phyloP scores from a whole-genome alignment of 148 eudicot species.

The Talinum fruticosum region DNA sequence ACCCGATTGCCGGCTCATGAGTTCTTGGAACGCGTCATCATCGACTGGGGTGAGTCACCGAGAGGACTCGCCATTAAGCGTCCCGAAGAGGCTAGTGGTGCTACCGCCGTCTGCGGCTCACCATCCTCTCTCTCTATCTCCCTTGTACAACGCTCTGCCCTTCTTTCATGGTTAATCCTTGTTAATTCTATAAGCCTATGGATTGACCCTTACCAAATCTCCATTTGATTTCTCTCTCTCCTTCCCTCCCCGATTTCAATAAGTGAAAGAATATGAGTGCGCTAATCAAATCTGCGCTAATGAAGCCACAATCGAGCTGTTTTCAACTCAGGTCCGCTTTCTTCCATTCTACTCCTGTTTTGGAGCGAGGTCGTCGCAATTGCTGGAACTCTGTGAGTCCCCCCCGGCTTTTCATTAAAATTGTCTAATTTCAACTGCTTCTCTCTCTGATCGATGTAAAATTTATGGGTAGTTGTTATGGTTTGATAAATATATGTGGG shows the following conservation, averaged over 20 bases:
- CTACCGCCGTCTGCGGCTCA: conserved; percentile 24
- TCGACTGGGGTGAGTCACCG: too few relatives aligned
- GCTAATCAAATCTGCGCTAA: conserved; percentile 33
- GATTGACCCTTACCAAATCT: background rate
- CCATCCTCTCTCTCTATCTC: background rate
- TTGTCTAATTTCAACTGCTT: conserved; percentile 1
- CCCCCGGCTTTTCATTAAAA: background rate
- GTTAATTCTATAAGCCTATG: background rate
- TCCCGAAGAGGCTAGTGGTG: background rate
- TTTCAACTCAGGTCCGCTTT: conserved; percentile 43
- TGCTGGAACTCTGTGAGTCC: conserved; percentile 50
- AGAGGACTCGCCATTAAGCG: too few relatives aligned
- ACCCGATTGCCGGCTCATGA: too few relatives aligned
- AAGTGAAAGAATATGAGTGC: conserved; percentile 39
- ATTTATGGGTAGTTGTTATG: background rate
- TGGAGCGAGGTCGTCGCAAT: conserved; percentile 65
- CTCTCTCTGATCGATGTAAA: background rate
- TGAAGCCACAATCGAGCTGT: conserved; percentile 30
- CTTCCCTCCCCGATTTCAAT: background rate
- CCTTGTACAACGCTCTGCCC: background rate
- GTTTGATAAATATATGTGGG: background rate
- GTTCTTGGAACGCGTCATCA: too few relatives aligned
- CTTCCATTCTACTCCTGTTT: conserved; percentile 65
- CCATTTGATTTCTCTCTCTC: background rate
- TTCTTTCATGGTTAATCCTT: background rate